phyloP scores from a whole-genome alignment of 768 basidiomycete genomes.

The Gloeophyllum trabeum region DNA sequence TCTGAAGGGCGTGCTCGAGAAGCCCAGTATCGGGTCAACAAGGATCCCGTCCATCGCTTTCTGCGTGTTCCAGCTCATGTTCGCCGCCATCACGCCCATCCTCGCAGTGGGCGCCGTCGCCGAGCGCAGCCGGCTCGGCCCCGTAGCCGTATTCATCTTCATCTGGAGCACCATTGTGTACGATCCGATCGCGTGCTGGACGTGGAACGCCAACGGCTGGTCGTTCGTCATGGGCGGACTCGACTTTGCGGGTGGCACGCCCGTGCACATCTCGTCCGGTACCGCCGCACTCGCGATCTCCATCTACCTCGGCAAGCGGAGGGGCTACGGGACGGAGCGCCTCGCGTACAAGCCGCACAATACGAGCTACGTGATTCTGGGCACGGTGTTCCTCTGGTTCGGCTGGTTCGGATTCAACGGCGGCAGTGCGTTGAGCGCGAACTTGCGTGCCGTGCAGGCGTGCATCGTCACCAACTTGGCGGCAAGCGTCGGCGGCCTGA shows the following conservation, averaged over 20 bases:
- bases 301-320: constrained; percentile 81
- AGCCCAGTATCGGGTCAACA: constrained; percentile 62
- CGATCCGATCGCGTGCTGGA: constrained; percentile 93
- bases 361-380: constrained; percentile 86
- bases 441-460: constrained; percentile 77
- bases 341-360: constrained; percentile 94
- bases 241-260: constrained; percentile 92
- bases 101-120: constrained; percentile 89
- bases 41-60: constrained; percentile 69
- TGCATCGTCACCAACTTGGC: constrained; percentile 92
- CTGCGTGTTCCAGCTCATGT: constrained; percentile 84
- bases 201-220: constrained; percentile 81
- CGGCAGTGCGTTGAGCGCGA: constrained; percentile 82
- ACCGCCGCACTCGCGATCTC: constrained; percentile 87
- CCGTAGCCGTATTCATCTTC: constrained; percentile 84
- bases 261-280: constrained; percentile 94
- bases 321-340: constrained; percentile 84
- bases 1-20: constrained; percentile 63
- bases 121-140: constrained; percentile 79
- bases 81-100: constrained; percentile 85
- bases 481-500: constrained; percentile 77
- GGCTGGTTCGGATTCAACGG: constrained; percentile 97
- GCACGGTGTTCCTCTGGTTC: constrained; percentile 90
- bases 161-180: constrained; percentile 85
- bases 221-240: constrained; percentile 71